Conservation (phyloP, 2,329 filamentous ascomycete genomes). For the Arthrinium puccinioides region DNA sequence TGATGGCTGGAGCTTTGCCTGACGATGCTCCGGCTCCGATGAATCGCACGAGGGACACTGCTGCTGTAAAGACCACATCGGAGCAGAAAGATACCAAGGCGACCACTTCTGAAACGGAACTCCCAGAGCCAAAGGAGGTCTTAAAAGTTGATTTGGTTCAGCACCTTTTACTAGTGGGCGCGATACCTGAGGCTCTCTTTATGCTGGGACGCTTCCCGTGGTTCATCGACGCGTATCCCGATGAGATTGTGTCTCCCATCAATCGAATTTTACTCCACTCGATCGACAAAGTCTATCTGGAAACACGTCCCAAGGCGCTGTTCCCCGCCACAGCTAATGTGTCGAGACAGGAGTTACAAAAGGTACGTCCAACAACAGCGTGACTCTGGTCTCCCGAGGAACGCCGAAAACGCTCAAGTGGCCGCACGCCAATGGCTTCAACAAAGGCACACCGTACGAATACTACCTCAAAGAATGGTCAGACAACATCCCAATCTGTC, state of each 20-base stretch:
- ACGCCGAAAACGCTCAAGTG: conserved; percentile 69
- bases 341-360: conserved; percentile 35
- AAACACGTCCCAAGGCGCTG: conserved; percentile 24
- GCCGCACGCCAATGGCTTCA: conserved; percentile 77
- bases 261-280: conserved; percentile 82
- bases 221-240: conserved; percentile 78
- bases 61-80: conserved; percentile 41
- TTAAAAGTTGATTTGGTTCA: conserved; percentile 83
- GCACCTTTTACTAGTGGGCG: conserved; percentile 82
- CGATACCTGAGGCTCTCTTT: conserved; percentile 86
- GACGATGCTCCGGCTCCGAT: conserved; percentile 64
- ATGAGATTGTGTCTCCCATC: conserved; percentile 67
- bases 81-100: conserved; percentile 40
- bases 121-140: conserved; percentile 65
- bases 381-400: conserved; percentile 52
- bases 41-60: conserved; percentile 41
- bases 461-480: conserved; percentile 99
- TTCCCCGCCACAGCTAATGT: conserved; percentile 24
- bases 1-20: conserved; percentile 76
- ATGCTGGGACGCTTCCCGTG: conserved; percentile 89
- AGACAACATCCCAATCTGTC: conserved; percentile 87
- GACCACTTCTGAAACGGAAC: conserved; percentile 37
- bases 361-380: conserved; percentile 60
- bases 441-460: conserved; percentile 72
- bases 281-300: conserved; percentile 62